Base-by-base conservation (phyloP, 176 grass and related monocot species). In the Dactylis glomerata region DNA sequence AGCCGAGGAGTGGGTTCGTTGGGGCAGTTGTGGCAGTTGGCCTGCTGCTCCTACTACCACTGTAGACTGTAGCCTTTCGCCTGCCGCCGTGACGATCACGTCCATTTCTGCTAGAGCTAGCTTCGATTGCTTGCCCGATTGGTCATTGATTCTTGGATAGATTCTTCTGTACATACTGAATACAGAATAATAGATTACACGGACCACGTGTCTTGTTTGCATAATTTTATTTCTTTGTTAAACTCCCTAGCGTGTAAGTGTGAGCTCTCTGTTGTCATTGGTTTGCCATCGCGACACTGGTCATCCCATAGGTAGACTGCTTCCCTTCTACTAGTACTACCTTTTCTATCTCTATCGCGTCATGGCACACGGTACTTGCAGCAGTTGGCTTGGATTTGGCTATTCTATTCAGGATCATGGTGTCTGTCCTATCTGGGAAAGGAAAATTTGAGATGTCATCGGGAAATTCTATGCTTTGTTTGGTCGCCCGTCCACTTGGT, bases 121-220 rank as follows among this genome's bases (percentile, higher is more conserved):
- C 23, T 30, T 47, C 49, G 17, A 6, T 89, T 75, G 33, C 27
- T 75, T 80, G 26, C 2, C 49, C 19, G 31, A 81, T 70, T 70
- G 81, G 70, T 8, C 54, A 59, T 0, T 78, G 63, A 78, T 78
- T 90, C 32, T 78, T 82, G 73, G 42, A 19, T 24, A 78, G 27
- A 83, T 86, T 90, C 34, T 55, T 86, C 16, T 90, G 88, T 86
- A 90, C 73, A 78, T 72, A 90, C 3, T 30, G 56, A 17, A 23
- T 68, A 55, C 61, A 50, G 16, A 81, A 68, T 85, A 68, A 79
- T 38, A 52, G 14, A 67, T 66, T 61, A 54, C 44, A 84, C 17
- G 27, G 5, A 15, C n/a, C 38, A 59, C 40, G 41, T 46, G 33
- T 37, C 19, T 22, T 37, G 8, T 38, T 68, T 46, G 27, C 27